A percentile compares a stretch with the other conserved stretches of the same genome.
Evolutionary conservation across 2,329 filamentous ascomycete genomes (phyloP).

Genomic region (Helotiales sp.): DNA sequence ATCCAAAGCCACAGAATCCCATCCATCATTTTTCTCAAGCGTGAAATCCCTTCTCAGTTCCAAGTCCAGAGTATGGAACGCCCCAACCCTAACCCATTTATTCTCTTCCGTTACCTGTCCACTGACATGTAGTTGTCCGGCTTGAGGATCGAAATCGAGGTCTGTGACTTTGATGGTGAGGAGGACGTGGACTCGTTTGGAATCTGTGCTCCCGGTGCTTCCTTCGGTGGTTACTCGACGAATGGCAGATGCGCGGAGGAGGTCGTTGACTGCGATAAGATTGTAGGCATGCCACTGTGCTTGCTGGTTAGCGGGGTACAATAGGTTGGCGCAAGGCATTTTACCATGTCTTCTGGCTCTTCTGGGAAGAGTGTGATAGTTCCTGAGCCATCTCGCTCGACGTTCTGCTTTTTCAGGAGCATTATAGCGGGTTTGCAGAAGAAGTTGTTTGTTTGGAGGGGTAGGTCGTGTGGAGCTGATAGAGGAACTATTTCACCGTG

Average conservation of each 20-base stretch:
- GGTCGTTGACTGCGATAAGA: constrained; percentile 65
- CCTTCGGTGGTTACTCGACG: constrained; percentile 62
- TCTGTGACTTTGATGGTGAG: constrained; percentile 65
- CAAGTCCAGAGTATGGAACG: constrained; percentile 75
- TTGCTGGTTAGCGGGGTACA: not conserved
- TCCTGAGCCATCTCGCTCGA: constrained; percentile 67
- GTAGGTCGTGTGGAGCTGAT: not conserved
- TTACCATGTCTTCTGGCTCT: constrained; percentile 74
- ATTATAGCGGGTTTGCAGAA: constrained; percentile 41
- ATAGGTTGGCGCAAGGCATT: constrained; percentile 10
- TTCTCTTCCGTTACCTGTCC: constrained; percentile 67
- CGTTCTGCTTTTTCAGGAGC: constrained; percentile 66
- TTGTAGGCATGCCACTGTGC: constrained; percentile 73
- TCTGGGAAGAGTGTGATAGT: constrained; percentile 67
- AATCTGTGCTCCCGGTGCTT: constrained; percentile 59
- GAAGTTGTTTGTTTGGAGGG: not conserved
- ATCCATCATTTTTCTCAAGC: constrained; percentile 79
- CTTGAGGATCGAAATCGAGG: constrained; percentile 69
- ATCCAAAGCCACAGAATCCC: constrained; percentile 85
- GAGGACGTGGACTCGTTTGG: constrained; percentile 62
- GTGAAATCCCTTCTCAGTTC: constrained; percentile 88
- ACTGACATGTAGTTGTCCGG: constrained; percentile 66
- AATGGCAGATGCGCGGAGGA: constrained; percentile 64
- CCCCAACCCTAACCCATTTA: constrained; percentile 64
- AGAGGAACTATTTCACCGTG: constrained; percentile 6